Evolutionary conservation across 805 yeast genomes (phyloP), one percentile per base, ranked within the genome.

Genomic region (Candida mattraensis): DNA sequence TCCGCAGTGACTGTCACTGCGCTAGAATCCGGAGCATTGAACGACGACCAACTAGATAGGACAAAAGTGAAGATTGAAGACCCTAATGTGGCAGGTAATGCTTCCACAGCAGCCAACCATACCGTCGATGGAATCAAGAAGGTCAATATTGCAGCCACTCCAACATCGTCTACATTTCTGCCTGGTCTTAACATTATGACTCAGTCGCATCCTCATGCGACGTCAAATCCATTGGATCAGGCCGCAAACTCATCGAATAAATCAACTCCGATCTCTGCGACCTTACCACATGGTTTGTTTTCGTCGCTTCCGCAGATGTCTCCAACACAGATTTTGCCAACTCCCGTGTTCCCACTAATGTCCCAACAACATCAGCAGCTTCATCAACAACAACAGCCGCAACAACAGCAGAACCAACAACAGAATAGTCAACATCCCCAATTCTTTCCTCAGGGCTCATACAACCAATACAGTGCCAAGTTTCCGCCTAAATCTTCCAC

Each of bases 1-100:
- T 56, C 73, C 50, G 67, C 73, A 33, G 49, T 65, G 17, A 69
- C 78, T 0, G 51, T 72, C 16, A 67, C 78, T 4, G 76, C 77
- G 1, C 30, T 68, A 9, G 58, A 50, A 64, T 67, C 39, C 3
- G 33, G 44, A 2, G 33, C 42, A 18, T 7, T 42, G 15, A 37
- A 33, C 22, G 18, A 30, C 13, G 26, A 32, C 20, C 27, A 33
- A 12, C 7, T 18, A n/a, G 13, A 15, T 3, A 17, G n/a, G n/a
- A n/a, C n/a, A n/a, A n/a, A n/a, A n/a, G n/a, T n/a, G n/a, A n/a
- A n/a, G n/a, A n/a, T n/a, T n/a, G n/a, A n/a, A n/a, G n/a, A n/a
- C n/a, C n/a, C n/a, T n/a, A n/a, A n/a, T n/a, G n/a, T n/a, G n/a
- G n/a, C 3, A 11, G 14, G 15, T 8, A 18, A 24, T 10, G 24